phyloP scores from a whole-genome alignment of 225 moss, liverwort and hornwort genomes.

The Straminergon stramineum region DNA sequence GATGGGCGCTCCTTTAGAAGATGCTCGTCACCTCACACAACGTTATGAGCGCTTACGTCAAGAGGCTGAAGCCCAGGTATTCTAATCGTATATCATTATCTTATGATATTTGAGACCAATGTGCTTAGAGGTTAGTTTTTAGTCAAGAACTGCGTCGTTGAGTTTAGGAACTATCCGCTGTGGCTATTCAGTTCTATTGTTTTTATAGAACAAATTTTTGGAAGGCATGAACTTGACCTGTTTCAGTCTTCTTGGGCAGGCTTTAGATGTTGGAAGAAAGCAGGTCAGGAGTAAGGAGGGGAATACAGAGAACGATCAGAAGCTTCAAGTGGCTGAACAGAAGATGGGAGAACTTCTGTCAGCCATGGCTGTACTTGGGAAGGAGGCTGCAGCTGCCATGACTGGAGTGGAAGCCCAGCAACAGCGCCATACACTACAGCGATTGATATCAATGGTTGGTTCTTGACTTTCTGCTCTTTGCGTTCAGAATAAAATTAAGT shows the following conservation, averaged over 20 bases:
- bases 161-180: neutral
- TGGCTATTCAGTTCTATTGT: neutral
- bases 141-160: neutral
- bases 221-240: neutral
- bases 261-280: constrained; percentile 81
- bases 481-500: neutral
- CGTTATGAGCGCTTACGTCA: constrained; percentile 95
- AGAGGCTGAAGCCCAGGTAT: constrained; percentile 93
- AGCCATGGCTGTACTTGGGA: constrained; percentile 90
- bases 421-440: constrained; percentile 86
- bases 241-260: constrained; percentile 31
- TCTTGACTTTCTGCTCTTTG: neutral
- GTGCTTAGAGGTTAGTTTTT: neutral
- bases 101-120: neutral
- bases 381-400: constrained; percentile 98
- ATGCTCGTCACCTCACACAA: constrained; percentile 88
- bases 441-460: constrained; percentile 79
- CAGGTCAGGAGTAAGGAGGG: constrained; percentile 87
- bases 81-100: neutral
- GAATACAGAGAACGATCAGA: constrained; percentile 63
- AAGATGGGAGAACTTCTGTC: constrained; percentile 87
- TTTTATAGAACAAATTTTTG: neutral
- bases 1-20: constrained; percentile 93
- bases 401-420: constrained; percentile 95
- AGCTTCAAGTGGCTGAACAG: constrained; percentile 78